Evolutionary conservation across 2,329 filamentous ascomycete genomes (phyloP), one percentile per base, ranked within the genome.

Genomic region (Dryadomyces sulphureus): DNA sequence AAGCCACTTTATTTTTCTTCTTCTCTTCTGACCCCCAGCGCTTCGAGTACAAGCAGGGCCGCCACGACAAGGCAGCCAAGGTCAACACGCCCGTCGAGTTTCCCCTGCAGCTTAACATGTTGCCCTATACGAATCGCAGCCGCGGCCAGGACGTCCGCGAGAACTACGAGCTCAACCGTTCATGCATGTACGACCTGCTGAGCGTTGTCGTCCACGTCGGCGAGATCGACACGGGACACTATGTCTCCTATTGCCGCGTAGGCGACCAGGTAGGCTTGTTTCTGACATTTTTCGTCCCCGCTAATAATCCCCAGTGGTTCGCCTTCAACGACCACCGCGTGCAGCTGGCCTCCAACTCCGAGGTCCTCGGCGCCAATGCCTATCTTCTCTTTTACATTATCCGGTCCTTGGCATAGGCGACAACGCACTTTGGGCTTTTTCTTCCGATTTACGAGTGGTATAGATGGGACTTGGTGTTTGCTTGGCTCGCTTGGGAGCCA

Each of bases 311-410:
- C 12, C 53, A 94, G 73, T 96, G 90, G 90, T 94, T 94, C 61
- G 79, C 85, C 46, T 95, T 95, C 64, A 93, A 96, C 57, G 90
- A 96, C 59, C 89, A 92, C 60, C 88, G 87, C 60, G 90, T 96
- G 21, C 85, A 89, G 50, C 59, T 89, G 47, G 90, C 86, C 2
- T 78, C 77, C 41, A 82, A 92, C 58, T 84, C 83, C 5, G 86
- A 95, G 49, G 90, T 96, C 3, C 70, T 96, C 38, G 75, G 75
- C 25, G 85, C 86, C 14, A 81, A 94, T 60, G 88, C 90, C 0
- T 96, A 95, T 61, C 68, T 96, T 48, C 67, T 96, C 45, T 94
- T 95, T 60, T 96, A 96, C 55, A 79, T 82, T 45, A 77, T 82
- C 49, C 69, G 78, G 50, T 79, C 76, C 20, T 57, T 79, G 17